phyloP scores from a whole-genome alignment of 345 rosid species.

The Microcos paniculata region DNA sequence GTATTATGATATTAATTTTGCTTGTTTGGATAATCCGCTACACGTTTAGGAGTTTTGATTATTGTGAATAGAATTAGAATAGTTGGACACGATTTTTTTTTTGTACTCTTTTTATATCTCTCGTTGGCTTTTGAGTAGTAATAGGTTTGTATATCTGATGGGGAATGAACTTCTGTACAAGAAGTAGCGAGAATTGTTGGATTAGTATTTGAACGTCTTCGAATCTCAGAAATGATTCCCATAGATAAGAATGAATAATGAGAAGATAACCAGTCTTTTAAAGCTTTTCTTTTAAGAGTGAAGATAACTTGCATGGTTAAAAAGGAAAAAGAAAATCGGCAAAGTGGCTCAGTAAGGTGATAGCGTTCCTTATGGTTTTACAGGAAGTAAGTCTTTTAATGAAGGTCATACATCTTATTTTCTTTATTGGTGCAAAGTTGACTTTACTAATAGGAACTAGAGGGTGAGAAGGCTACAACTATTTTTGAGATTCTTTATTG shows the following conservation, averaged over 20 bases:
- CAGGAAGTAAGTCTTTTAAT: neutral
- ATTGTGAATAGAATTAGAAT: neutral
- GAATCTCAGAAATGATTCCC: neutral
- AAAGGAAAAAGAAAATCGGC: neutral
- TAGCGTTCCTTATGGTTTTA: neutral
- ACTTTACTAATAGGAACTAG: neutral
- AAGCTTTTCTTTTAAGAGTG: neutral
- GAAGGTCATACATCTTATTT: neutral
- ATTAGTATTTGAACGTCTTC: neutral
- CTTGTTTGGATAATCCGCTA: neutral
- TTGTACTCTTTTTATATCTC: too few species aligned
- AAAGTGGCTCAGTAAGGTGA: neutral
- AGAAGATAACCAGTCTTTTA: neutral
- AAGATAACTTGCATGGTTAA: neutral
- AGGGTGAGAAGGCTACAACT: neutral
- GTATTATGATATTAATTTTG: neutral
- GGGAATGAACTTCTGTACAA: neutral
- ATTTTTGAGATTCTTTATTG: neutral
- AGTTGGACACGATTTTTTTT: neutral
- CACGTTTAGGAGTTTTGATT: neutral
- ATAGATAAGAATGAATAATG: neutral
- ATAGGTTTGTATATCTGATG: neutral
- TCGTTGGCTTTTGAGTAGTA: neutral
- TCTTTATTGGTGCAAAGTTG: neutral
- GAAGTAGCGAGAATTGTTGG: neutral